phyloP scores from a whole-genome alignment of 2,329 filamentous ascomycete genomes.

The Colletotrichum filicis region DNA sequence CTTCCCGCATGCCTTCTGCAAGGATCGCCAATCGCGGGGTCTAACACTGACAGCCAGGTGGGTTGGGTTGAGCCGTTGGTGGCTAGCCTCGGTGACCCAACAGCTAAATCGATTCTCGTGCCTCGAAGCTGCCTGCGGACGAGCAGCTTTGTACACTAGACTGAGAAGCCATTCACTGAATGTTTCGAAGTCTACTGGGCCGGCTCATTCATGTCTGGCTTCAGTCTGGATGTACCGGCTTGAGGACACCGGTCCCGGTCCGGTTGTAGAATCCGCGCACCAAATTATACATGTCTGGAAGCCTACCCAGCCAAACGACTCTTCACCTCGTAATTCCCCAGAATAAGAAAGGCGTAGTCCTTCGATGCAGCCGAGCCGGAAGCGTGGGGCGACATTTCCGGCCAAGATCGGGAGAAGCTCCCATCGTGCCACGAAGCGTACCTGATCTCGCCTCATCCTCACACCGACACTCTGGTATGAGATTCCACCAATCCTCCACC shows the following conservation, averaged over 20 bases:
- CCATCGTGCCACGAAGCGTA: background rate
- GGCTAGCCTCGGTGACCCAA: background rate
- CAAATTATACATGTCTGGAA: background rate
- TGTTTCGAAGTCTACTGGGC: too few species aligned
- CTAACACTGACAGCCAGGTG: background rate
- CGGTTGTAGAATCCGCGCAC: background rate
- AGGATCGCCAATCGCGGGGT: background rate
- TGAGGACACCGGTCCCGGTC: background rate
- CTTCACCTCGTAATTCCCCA: background rate
- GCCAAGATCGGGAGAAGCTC: constrained; percentile 2
- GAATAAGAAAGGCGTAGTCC: background rate
- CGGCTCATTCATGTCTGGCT: too few species aligned
- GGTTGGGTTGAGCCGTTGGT: background rate
- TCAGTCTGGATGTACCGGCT: background rate
- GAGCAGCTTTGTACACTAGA: too few species aligned
- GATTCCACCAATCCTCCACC: constrained; percentile 21
- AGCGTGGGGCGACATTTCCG: background rate
- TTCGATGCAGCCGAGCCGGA: background rate
- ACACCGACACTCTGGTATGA: background rate
- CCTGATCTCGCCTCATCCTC: constrained; percentile 8
- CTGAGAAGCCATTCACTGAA: too few species aligned
- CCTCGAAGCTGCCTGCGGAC: background rate
- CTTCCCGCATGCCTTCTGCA: background rate
- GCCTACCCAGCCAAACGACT: background rate
- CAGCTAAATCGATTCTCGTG: background rate